Evolutionary conservation across 2,329 filamentous ascomycete species (phyloP), one percentile per base, ranked within the genome.

Genomic region (Phialocephala subalpina): DNA sequence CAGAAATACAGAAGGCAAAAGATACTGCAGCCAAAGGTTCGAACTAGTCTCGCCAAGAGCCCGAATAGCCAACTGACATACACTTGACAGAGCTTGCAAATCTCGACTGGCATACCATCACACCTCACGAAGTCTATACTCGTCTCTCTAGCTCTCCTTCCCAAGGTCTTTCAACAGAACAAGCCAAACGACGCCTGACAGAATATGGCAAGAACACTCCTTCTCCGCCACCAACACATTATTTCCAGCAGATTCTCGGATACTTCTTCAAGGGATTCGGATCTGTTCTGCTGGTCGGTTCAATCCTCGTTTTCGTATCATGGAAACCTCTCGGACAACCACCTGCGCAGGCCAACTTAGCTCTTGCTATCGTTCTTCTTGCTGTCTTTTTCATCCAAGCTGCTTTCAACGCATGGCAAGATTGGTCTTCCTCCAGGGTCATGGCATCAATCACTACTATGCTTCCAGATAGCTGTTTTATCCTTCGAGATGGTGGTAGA

Each of bases 211-310:
- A 79, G 66, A 94, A 94, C 73, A 83, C 84, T 8, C 89, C 89
- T 4, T 88, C 90, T 3, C 84, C 87, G 2, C 87, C 90, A 1
- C 87, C 88, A 16, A 90, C 88, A 4, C 85, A 84, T 66, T 83
- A 84, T 68, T 76, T 88, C 53, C 81, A 81, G 52, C 87, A 86
- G 67, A 83, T 88, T 5, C 78, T 90, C 38, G 86, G 86, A 20
- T 94, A 94, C 78, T 88, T 94, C 72, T 93, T 93, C 79, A 90
- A 89, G 69, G 92, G 92, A 1, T 95, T 94, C 70, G 91, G 92
- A 2, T 83, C 87, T 1, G 87, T 95, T 59, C 82, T 94, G 3
- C 83, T 94, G 7, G 74, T 89, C 2, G 91, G 90, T 20, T 82
- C 86, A 22, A 85, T 94, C 40, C 83, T 94, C 2, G 91, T 94